phyloP scores from a whole-genome alignment of 2,329 filamentous ascomycete genomes.

The Pseudogymnoascus sp. region DNA sequence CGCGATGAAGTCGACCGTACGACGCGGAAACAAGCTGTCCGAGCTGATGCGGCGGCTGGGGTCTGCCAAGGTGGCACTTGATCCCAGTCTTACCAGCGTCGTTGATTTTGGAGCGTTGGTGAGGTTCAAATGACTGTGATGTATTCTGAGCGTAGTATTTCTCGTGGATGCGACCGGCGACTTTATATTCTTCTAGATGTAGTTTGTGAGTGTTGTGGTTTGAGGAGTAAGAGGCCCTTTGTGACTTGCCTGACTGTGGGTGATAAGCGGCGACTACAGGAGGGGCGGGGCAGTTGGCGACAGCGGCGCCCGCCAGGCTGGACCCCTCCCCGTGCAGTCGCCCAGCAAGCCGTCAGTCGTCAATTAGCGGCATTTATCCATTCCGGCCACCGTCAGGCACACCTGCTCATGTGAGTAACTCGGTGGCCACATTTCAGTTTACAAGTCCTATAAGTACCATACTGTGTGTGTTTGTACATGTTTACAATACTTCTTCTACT shows the following conservation, averaged over 20 bases:
- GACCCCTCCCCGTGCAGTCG: conserved; percentile 6
- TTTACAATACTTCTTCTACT: background rate
- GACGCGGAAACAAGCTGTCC: background rate
- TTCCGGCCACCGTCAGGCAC: background rate
- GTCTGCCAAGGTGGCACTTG: conserved; percentile 7
- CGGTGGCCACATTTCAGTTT: background rate
- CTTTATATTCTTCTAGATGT: background rate
- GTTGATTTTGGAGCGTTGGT: background rate
- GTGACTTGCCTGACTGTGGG: background rate
- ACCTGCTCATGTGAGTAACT: conserved; percentile 6
- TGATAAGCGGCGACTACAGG: background rate
- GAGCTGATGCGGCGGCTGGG: conserved; percentile 1
- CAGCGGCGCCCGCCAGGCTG: conserved; percentile 3
- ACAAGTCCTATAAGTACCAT: background rate
- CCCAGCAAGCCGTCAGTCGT: background rate
- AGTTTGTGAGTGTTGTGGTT: conserved; percentile 1
- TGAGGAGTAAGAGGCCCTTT: background rate
- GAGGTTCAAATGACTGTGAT: background rate
- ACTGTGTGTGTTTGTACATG: background rate
- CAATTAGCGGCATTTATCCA: conserved; percentile 6
- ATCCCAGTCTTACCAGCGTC: conserved; percentile 3
- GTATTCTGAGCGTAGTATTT: background rate
- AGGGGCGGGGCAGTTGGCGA: conserved; percentile 5
- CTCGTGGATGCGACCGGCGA: background rate
- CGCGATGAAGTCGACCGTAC: background rate